Conservation (phyloP, 306 rosid genomes). For the Trifolium subterraneum region DNA sequence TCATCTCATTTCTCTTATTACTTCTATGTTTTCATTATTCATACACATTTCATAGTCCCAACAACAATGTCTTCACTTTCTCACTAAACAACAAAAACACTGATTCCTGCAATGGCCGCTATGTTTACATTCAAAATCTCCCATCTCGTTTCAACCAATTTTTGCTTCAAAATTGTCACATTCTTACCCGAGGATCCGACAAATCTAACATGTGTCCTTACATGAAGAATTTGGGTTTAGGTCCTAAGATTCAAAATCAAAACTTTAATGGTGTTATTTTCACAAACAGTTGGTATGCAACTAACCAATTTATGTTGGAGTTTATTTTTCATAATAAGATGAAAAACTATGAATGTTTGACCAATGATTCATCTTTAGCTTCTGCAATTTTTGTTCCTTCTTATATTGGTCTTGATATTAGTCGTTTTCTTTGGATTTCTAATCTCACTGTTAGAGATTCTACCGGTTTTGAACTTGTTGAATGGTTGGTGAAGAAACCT, state of each 20-base stretch:
- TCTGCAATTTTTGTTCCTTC: constrained; percentile 83
- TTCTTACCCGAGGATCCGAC: constrained; percentile 78
- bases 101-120: constrained; percentile 66
- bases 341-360: constrained; percentile 68
- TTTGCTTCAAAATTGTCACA: constrained; percentile 55
- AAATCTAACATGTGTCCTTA: constrained; percentile 72
- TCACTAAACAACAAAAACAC: neutral
- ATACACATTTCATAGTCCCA: constrained; percentile 37
- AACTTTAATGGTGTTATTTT: constrained; percentile 47
- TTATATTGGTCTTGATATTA: constrained; percentile 87
- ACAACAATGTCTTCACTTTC: constrained; percentile 37
- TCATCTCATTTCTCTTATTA: constrained; percentile 52
- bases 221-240: constrained; percentile 68
- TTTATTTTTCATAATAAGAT: constrained; percentile 81
- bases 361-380: constrained; percentile 66
- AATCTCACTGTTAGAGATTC: constrained; percentile 64
- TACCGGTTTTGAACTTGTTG: constrained; percentile 60
- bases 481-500: constrained; percentile 50
- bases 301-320: constrained; percentile 83
- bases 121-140: constrained; percentile 64
- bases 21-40: constrained; percentile 55
- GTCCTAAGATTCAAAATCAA: constrained; percentile 48
- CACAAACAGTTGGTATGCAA: constrained; percentile 65
- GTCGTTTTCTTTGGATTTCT: constrained; percentile 69
- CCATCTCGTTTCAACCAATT: constrained; percentile 70